Conservation (phyloP, 75 land plant genomes). For the Isoetes taiwanensis region DNA sequence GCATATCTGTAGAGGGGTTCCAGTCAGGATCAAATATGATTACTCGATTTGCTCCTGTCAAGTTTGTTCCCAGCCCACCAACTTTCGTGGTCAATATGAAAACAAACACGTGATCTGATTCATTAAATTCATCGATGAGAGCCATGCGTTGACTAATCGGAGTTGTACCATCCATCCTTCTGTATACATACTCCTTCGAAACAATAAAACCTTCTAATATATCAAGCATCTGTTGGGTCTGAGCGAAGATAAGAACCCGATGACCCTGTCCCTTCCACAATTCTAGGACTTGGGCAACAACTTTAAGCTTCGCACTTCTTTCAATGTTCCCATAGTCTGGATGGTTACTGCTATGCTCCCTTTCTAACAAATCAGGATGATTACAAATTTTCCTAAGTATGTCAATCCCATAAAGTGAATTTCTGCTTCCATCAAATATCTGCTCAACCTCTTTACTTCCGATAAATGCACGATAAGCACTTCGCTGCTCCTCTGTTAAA, state of each 20-base stretch:
- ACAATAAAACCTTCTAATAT: slow-evolving; percentile 61
- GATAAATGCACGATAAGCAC: slow-evolving; percentile 76
- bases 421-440: slow-evolving; percentile 76
- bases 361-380: slow-evolving; percentile 95
- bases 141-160: slow-evolving; percentile 76
- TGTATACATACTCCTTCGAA: slow-evolving; percentile 38
- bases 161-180: slow-evolving; percentile 96
- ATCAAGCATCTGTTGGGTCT: slow-evolving; percentile 98
- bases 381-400: slow-evolving; percentile 90
- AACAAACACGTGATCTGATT: slow-evolving; percentile 61
- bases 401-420: slow-evolving; percentile 95
- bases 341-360: slow-evolving; percentile 49
- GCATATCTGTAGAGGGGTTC: slow-evolving; percentile 99
- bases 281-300: slow-evolving; percentile 63
- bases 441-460: slow-evolving; percentile 96
- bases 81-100: slow-evolving; percentile 91
- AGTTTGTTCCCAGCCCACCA: slow-evolving; percentile 91
- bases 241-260: slow-evolving; percentile 78
- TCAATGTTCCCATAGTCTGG: slow-evolving; percentile 89
- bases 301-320: slow-evolving; percentile 92
- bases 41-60: slow-evolving; percentile 83
- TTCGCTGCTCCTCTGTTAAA: slow-evolving; percentile 63
- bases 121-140: slow-evolving; percentile 89
- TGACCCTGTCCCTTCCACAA: slow-evolving; percentile 88
- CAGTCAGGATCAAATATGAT: slow-evolving; percentile 97